Evolutionary conservation across 139 green algal species (phyloP), one percentile per base, ranked within the genome.

Genomic region (Chlorella vulgaris): DNA sequence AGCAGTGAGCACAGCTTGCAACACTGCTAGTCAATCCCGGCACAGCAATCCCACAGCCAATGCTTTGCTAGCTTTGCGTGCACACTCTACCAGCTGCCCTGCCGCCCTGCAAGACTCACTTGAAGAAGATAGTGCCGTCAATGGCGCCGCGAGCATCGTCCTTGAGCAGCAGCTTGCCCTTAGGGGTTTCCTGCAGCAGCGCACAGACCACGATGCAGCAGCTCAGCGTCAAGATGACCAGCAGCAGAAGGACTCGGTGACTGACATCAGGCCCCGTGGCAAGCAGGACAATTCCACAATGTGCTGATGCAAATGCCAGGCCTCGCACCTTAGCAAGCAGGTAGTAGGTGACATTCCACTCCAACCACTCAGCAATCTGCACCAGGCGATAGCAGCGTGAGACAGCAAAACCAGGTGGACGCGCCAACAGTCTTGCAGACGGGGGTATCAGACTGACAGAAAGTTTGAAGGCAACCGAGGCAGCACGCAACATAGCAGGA

Each of bases 261-360:
- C n/a, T n/a, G n/a, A n/a, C n/a, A n/a, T n/a, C n/a, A n/a, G n/a
- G n/a, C n/a, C n/a, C n/a, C n/a, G n/a, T n/a, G n/a, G n/a, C n/a
- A n/a, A n/a, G n/a, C n/a, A n/a, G n/a, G n/a, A n/a, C n/a, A n/a
- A n/a, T n/a, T n/a, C n/a, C n/a, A n/a, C n/a, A n/a, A n/a, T 10
- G 47, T 15, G 15, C 47, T 24, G 18, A 65, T 15, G 55, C 55
- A 28, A 65, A n/a, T 63, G 7, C 26, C 2, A 2, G 8, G 38
- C 38, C 24, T 18, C 74, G 58, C 43, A 51, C 75, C 75, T 73
- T 58, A 28, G 75, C 75, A 36, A 39, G 26, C 22, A 89, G 42
- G 71, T 77, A 89, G 31, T 65, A 89, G 71, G n/a, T 89, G 7
- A 40, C 42, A 0, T 65, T 50, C 85, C 85, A 89, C 50, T 89